Evolutionary conservation across 2,329 filamentous ascomycete genomes (phyloP), one percentile per base, ranked within the genome.

Genomic region (Sporothrix globosa): DNA sequence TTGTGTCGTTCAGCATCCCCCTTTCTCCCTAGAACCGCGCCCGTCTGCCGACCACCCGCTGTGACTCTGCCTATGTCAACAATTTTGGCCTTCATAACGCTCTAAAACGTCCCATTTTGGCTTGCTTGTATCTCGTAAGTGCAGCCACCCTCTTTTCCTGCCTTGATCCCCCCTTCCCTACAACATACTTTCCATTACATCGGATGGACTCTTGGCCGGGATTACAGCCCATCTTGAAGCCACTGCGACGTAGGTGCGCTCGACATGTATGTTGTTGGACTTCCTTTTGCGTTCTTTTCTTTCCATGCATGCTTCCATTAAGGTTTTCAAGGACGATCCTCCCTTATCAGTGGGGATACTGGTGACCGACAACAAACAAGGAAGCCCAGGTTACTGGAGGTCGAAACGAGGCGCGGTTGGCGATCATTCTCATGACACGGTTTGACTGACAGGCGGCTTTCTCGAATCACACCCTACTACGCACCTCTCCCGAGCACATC

Each of bases 291-390:
- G 10, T 54, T 67, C 41, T 67, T 44, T n/a, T 6, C 17, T 46
- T 67, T 67, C 65, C 50, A 46, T 67, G 50, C 65, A 54, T 41
- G 50, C 65, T 67, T 54, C 48, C n/a, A 67, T 30, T 17, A 13
- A 27, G 6, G 39, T 34, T 44, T 56, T 50, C 34, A 44, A 44
- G 48, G 30, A 13, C 21, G 65, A 30, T 67, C 61, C 14, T 17
- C 5, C 58, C 39, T 46, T 1, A 7, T 24, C 30, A 10, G 39
- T 50, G 21, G 21, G 5, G 11, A 17, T 19, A 4, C 27, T n/a
- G 63, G 63, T 50, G 27, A 66, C 63, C 44, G 46, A 66, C 41
- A 44, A 4, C 10, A 17, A 44, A 4, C 41, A 17, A 44, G 41
- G 14, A 17, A 41, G 19, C 53, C 34, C 10, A 17, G 39, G n/a